phyloP scores from a whole-genome alignment of 371 early-diverging fungal species.

The Conidiobolus incongruus region DNA sequence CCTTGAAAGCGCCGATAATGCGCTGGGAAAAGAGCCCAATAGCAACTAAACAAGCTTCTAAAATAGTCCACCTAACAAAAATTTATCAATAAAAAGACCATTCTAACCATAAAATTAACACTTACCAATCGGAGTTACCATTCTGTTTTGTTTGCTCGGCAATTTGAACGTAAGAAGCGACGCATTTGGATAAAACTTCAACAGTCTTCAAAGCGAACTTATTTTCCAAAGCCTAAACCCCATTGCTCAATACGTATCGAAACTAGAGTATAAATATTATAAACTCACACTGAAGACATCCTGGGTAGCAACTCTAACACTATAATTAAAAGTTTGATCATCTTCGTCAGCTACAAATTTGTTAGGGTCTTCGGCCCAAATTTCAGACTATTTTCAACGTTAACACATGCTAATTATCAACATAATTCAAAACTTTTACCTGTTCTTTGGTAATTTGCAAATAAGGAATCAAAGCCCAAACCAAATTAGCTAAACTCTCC shows the following conservation, averaged over 20 bases:
- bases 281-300: conserved; percentile 34
- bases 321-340: conserved; percentile 60
- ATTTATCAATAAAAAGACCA: conserved; percentile 1
- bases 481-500: conserved; percentile 30
- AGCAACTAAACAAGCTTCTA: conserved; percentile 56
- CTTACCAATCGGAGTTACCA: conserved; percentile 25
- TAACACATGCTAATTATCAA: no score
- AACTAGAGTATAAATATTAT: no score
- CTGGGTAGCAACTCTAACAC: conserved; percentile 56
- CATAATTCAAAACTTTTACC: no score
- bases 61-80: conserved; percentile 54
- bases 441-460: conserved; percentile 69
- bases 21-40: conserved; percentile 38
- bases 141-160: conserved; percentile 21
- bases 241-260: no score
- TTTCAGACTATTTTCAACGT: conserved; percentile 21
- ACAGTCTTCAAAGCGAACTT: conserved; percentile 28
- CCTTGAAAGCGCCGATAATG: conserved; percentile 20
- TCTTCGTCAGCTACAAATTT: conserved; percentile 77
- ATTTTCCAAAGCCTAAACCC: conserved; percentile 17
- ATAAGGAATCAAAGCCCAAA: conserved; percentile 34
- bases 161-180: conserved; percentile 24
- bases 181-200: conserved; percentile 14
- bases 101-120: not conserved
- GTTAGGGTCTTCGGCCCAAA: conserved; percentile 63